Percentiles rank a stretch among this genome's conserved stretches.
These are phyloP conservation scores for Sarocladiaceae sp. DNA, from an alignment of 2,329 filamentous ascomycete species.

Conservation along the genomic window DNA sequence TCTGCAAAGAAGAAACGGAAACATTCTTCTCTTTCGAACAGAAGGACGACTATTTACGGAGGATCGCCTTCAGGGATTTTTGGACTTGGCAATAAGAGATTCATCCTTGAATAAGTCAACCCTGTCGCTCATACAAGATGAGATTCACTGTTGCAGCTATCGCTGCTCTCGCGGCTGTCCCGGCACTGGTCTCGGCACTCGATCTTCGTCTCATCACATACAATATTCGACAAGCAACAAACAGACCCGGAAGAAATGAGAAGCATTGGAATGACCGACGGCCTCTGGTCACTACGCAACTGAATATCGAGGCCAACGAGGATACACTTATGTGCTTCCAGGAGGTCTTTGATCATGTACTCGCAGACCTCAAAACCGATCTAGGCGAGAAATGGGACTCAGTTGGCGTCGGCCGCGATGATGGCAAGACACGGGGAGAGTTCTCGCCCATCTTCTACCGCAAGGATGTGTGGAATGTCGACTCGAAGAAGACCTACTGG, in stretches of 20 bases:
- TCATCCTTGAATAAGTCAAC: no score
- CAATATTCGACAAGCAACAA: constrained; percentile 60
- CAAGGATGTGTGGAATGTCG: constrained; percentile 46
- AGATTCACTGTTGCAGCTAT: constrained; percentile 14
- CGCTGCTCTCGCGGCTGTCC: constrained; percentile 11
- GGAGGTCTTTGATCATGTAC: constrained; percentile 58
- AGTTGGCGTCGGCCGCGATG: constrained; percentile 54
- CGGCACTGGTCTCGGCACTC: constrained; percentile 18
- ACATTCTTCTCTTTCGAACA: no score
- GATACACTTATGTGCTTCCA: constrained; percentile 60
- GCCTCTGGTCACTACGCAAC: constrained; percentile 46
- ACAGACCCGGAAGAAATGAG: constrained; percentile 45
- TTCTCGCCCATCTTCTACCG: constrained; percentile 66
- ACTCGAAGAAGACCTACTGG: constrained; percentile 55
- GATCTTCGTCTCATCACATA: constrained; percentile 54
- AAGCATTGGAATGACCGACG: constrained; percentile 51
- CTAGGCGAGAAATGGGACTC: constrained; percentile 42
- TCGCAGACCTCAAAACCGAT: constrained; percentile 47
- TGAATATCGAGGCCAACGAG: constrained; percentile 44
- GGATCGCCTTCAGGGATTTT: no score
- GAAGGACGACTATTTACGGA: no score
- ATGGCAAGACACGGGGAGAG: constrained; percentile 58
- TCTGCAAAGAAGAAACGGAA: no score
- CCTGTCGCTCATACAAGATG: constrained; percentile 17
- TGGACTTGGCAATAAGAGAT: no score